These are phyloP conservation scores for Gracilaria domingensis DNA, from an alignment of 23 red algal genomes.

Conservation along the genomic window DNA sequence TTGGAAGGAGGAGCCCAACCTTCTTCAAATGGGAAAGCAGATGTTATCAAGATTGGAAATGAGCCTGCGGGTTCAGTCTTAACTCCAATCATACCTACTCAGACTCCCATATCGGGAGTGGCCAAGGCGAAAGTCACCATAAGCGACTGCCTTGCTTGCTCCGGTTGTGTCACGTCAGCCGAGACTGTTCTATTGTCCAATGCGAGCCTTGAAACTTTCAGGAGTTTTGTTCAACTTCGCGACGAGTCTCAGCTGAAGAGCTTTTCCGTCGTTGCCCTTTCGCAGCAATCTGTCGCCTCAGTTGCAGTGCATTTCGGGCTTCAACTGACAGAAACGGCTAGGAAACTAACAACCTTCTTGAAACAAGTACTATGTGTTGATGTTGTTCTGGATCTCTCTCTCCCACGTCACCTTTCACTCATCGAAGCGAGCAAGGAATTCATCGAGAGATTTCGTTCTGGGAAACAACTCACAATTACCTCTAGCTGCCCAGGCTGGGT, in stretches of 20 bases:
- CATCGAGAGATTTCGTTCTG: slow-evolving; percentile 44
- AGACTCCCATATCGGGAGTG: slow-evolving; percentile 9
- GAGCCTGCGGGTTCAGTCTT: slow-evolving; percentile 78
- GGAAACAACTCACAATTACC: slow-evolving; percentile 57
- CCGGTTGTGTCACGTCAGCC: slow-evolving; percentile 94
- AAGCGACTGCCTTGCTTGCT: slow-evolving; percentile 88
- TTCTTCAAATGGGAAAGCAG: background rate
- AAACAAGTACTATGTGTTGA: slow-evolving; percentile 6
- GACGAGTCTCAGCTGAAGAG: background rate
- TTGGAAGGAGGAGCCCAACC: slow-evolving; percentile 57
- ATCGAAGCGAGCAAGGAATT: slow-evolving; percentile 60
- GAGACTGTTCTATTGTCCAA: slow-evolving; percentile 83
- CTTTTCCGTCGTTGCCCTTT: slow-evolving; percentile 57
- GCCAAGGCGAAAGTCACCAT: slow-evolving; percentile 60
- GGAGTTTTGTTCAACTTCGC: background rate
- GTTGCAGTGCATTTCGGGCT: slow-evolving; percentile 71
- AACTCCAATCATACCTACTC: slow-evolving; percentile 70
- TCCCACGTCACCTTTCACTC: slow-evolving; percentile 72
- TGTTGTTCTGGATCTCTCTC: slow-evolving; percentile 57
- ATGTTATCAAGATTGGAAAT: slow-evolving; percentile 15
- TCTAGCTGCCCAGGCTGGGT: slow-evolving; percentile 86
- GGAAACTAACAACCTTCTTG: slow-evolving; percentile 63
- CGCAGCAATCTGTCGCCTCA: slow-evolving; percentile 79
- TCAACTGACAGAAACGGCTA: slow-evolving; percentile 31
- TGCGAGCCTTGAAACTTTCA: slow-evolving; percentile 38